A percentile compares a stretch with the other conserved stretches of the same genome.
Evolutionary conservation across 805 yeast genomes (phyloP).

Genomic region (Lipomyces yamadae): DNA sequence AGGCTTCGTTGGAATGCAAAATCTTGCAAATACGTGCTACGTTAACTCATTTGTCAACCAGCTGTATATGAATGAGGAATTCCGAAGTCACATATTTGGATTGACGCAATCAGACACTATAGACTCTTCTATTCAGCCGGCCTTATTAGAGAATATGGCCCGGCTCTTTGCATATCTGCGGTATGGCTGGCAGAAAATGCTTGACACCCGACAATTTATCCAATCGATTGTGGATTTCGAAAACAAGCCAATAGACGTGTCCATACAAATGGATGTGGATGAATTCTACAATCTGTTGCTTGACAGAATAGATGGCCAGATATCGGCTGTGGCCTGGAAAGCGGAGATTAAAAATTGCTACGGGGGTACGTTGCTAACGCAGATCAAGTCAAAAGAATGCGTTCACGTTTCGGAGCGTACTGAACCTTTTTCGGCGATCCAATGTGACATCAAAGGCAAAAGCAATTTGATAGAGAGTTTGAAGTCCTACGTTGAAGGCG

Average conservation of each 20-base stretch:
- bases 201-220: slow-evolving; percentile 21
- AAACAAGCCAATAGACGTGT: slow-evolving; percentile 31
- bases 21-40: slow-evolving; percentile 35
- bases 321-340: slow-evolving; percentile 8
- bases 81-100: slow-evolving; percentile 23
- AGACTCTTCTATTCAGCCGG: not conserved
- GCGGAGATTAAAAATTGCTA: slow-evolving; percentile 17
- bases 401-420: slow-evolving; percentile 30
- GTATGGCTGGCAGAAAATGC: slow-evolving; percentile 24
- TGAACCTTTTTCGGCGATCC: slow-evolving; percentile 35
- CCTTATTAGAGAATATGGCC: slow-evolving; percentile 16
- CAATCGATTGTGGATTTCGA: slow-evolving; percentile 32
- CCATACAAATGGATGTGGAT: slow-evolving; percentile 36
- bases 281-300: slow-evolving; percentile 34
- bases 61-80: slow-evolving; percentile 32
- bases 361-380: slow-evolving; percentile 32
- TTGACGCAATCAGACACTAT: slow-evolving; percentile 1
- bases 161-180: slow-evolving; percentile 28
- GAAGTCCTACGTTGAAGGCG: slow-evolving; percentile 34
- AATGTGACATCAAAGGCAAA: slow-evolving; percentile 36
- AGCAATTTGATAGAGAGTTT: slow-evolving; percentile 23
- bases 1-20: slow-evolving; percentile 32
- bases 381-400: slow-evolving; percentile 35
- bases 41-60: slow-evolving; percentile 31
- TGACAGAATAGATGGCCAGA: slow-evolving; percentile 31